phyloP scores from a whole-genome alignment of 2,329 filamentous ascomycete species.

The Pseudocercospora eumusae region DNA sequence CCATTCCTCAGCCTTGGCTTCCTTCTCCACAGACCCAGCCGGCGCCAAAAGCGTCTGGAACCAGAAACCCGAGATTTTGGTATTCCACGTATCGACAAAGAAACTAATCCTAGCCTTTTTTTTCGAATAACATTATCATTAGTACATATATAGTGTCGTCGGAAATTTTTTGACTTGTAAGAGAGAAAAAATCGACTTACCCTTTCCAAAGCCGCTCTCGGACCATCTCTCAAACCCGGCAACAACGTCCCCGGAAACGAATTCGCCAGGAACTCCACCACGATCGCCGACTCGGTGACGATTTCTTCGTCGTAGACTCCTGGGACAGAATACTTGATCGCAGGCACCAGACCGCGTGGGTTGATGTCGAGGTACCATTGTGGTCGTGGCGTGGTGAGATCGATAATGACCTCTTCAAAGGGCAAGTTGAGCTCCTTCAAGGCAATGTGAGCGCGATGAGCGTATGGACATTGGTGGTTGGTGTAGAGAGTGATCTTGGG shows the following conservation, averaged over 20 bases:
- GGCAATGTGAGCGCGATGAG: slow-evolving; percentile 63
- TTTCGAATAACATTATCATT: too few relatives aligned
- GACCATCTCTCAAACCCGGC: slow-evolving; percentile 55
- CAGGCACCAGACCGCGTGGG: slow-evolving; percentile 75
- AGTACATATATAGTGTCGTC: too few relatives aligned
- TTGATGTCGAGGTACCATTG: slow-evolving; percentile 76
- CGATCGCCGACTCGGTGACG: slow-evolving; percentile 71
- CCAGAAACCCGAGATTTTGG: slow-evolving; percentile 56
- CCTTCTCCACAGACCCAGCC: slow-evolving; percentile 50
- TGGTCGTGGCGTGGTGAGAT: slow-evolving; percentile 67
- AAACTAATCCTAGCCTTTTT: slow-evolving; percentile 68
- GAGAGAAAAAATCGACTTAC: too few relatives aligned
- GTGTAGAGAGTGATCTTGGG: slow-evolving; percentile 61
- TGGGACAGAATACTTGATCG: slow-evolving; percentile 62
- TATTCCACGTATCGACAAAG: slow-evolving; percentile 70
- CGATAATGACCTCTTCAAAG: slow-evolving; percentile 54
- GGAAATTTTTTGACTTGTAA: too few relatives aligned
- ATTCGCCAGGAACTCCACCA: slow-evolving; percentile 63
- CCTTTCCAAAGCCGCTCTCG: slow-evolving; percentile 39
- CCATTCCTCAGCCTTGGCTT: slow-evolving; percentile 53
- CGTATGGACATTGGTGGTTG: slow-evolving; percentile 69
- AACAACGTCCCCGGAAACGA: slow-evolving; percentile 43
- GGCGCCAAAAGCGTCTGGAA: slow-evolving; percentile 53
- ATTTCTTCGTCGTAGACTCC: slow-evolving; percentile 55
- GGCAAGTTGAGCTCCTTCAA: slow-evolving; percentile 38